phyloP scores from a whole-genome alignment of 1,284 basidiomycete genomes.

The Gomphus sp. region DNA sequence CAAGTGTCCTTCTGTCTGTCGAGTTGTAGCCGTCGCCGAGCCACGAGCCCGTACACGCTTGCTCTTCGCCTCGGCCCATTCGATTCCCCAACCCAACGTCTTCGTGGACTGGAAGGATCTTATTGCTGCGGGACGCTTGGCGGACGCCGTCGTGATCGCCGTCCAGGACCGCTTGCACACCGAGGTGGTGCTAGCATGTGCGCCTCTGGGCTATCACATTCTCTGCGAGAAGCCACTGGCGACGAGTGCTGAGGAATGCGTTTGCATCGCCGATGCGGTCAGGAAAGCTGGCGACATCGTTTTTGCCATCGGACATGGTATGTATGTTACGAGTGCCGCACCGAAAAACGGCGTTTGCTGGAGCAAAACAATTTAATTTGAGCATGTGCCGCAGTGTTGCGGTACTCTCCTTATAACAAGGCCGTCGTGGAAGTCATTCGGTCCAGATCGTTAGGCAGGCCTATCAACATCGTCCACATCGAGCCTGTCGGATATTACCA shows the following conservation, averaged over 20 bases:
- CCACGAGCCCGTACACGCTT: conserved; percentile 60
- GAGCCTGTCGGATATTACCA: conserved; percentile 76
- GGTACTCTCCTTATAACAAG: conserved; percentile 78
- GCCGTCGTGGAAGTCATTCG: conserved; percentile 62
- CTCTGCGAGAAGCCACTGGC: conserved; percentile 90
- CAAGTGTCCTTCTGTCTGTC: conserved; percentile 50
- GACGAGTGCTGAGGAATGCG: conserved; percentile 59
- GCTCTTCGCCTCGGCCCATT: conserved; percentile 45
- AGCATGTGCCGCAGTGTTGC: conserved; percentile 44
- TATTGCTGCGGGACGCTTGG: conserved; percentile 59
- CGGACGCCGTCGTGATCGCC: conserved; percentile 71
- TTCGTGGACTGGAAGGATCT: conserved; percentile 71
- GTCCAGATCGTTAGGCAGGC: conserved; percentile 62
- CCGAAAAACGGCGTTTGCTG: not conserved
- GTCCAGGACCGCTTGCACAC: conserved; percentile 74
- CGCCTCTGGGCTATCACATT: conserved; percentile 75
- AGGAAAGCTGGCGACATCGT: conserved; percentile 52
- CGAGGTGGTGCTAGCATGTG: conserved; percentile 65
- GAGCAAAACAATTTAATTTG: not conserved
- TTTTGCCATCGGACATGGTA: conserved; percentile 83
- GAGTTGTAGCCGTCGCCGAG: conserved; percentile 76
- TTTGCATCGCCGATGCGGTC: conserved; percentile 65
- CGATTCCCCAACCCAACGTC: conserved; percentile 53
- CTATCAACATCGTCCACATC: conserved; percentile 71
- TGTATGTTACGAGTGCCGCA: conserved; percentile 10